Evolutionary conservation across 2,329 filamentous ascomycete species (phyloP).

Genomic region (Aureobasidium zeae): DNA sequence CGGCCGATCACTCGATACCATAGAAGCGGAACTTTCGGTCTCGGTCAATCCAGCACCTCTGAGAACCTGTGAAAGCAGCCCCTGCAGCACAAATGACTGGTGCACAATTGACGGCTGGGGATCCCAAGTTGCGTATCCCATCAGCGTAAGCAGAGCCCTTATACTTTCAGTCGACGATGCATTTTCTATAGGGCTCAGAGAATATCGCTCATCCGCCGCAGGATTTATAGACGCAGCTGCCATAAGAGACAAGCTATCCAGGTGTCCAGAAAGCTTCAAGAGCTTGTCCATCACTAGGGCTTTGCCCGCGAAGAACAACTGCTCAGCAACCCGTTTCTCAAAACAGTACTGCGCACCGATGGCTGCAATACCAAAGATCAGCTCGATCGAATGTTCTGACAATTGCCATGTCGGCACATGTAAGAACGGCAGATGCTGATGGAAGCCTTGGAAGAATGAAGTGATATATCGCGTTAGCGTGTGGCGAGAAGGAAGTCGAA

Average conservation of each 20-base stretch:
- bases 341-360: slow-evolving; percentile 58
- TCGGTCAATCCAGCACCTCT: slow-evolving; percentile 42
- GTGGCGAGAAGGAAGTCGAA: slow-evolving; percentile 59
- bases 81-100: slow-evolving; percentile 49
- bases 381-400: slow-evolving; percentile 56
- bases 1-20: too few relatives aligned
- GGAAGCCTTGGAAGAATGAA: slow-evolving; percentile 60
- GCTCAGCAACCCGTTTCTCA: slow-evolving; percentile 42
- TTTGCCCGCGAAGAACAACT: slow-evolving; percentile 49
- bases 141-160: slow-evolving; percentile 53
- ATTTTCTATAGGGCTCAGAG: neutral
- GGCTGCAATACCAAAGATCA: slow-evolving; percentile 58
- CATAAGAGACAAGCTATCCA: neutral
- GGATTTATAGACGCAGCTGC: too few relatives aligned
- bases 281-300: slow-evolving; percentile 21
- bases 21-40: neutral
- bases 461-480: slow-evolving; percentile 60
- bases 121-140: slow-evolving; percentile 52
- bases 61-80: slow-evolving; percentile 46
- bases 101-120: slow-evolving; percentile 48
- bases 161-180: slow-evolving; percentile 51
- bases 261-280: too few relatives aligned
- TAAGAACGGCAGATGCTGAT: slow-evolving; percentile 52
- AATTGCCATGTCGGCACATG: slow-evolving; percentile 59
- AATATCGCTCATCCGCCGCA: neutral